Base-by-base conservation (phyloP, 1,284 basidiomycete genomes). In the Sutorius eximius region DNA sequence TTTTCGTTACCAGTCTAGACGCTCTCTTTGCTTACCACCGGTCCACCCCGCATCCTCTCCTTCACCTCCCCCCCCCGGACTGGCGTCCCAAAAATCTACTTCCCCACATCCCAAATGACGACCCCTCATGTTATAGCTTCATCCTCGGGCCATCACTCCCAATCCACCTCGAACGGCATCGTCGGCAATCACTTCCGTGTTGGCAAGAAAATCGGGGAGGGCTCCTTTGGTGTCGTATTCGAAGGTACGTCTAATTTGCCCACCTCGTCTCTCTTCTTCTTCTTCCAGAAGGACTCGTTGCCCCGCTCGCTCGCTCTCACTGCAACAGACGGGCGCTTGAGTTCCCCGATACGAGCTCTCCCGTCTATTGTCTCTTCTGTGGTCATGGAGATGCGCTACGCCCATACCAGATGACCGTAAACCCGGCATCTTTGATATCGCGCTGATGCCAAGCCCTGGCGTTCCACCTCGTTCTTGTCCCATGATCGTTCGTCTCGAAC, bases 131-230 rank as follows among this genome's bases (percentile, higher is more conserved):
- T 86, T 73, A 86, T 88, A 63, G 83, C 83, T 53, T 89, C 82
- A 52, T 87, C 87, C 51, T 86, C 83, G 40, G 73, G 74, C 27
- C 83, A 86, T 67, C 77, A 80, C 40, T 78, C 82, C 16, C 82
- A 84, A 64, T 78, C 78, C 46, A 74, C 82, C 44, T 82, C 82
- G 42, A 86, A 83, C 71, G 82, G 85, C 64, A 82, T 91, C 71
- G 85, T 90, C 59, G 89, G 88, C 45, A 83, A 78, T 63, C 82
- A 89, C 70, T 91, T 83, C 69, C 81, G 85, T 59, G 88, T 92
- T 53, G 89, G 89, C 55, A 91, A 90, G 82, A 92, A 91, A 80
- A 91, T 92, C 67, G 89, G 89, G 56, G 90, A 92, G 74, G 90
- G 90, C 58, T 88, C 87, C 16, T 92, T 92, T 69, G 89, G 89